Conservation (phyloP, 139 green algal species). For the Haematococcus lacustris region DNA sequence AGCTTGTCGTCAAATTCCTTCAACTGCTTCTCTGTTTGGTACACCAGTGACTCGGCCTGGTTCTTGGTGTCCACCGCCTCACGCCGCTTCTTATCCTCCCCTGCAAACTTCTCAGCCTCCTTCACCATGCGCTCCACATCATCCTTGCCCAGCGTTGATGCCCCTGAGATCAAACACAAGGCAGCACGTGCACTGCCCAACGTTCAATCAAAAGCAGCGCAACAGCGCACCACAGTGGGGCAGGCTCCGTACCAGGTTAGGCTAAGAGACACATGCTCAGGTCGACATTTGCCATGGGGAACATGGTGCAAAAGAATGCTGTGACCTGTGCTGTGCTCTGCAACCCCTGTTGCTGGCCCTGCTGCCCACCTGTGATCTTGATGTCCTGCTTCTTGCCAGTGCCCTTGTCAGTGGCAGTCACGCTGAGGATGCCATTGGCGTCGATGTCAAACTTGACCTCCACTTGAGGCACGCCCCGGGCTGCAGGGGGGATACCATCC, state of each 20-base stretch:
- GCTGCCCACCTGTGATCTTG: conserved; percentile 77
- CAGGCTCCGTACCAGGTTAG: background rate
- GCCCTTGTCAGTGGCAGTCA: conserved; percentile 93
- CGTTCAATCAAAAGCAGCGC: background rate
- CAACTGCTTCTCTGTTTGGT: conserved; percentile 97
- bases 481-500: conserved; percentile 93
- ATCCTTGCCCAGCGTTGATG: conserved; percentile 55
- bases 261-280: background rate
- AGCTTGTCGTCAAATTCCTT: conserved; percentile 95
- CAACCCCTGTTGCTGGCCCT: too few relatives aligned
- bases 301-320: background rate
- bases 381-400: conserved; percentile 95
- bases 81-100: conserved; percentile 86
- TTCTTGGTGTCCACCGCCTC: conserved; percentile 95
- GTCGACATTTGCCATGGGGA: background rate
- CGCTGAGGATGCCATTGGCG: conserved; percentile 95
- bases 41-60: conserved; percentile 81
- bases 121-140: conserved; percentile 95
- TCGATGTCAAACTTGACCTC: conserved; percentile 99
- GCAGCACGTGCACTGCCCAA: background rate
- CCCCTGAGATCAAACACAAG: too few relatives aligned
- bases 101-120: conserved; percentile 86
- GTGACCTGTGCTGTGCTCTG: background rate
- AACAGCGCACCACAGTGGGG: background rate
- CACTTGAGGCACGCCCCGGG: conserved; percentile 84